phyloP scores from a whole-genome alignment of 148 eudicot genomes.

The Dianthus caryophyllus region DNA sequence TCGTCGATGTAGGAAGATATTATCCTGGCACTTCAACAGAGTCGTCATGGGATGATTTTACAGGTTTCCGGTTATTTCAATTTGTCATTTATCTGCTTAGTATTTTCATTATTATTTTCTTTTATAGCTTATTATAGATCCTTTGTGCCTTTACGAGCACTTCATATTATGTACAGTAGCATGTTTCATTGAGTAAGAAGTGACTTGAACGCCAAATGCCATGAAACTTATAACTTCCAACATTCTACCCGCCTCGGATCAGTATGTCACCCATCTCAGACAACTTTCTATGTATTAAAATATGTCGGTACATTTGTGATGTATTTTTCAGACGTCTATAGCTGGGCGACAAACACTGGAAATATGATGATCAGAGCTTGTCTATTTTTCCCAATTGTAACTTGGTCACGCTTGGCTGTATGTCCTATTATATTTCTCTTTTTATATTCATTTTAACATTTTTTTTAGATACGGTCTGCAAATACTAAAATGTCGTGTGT shows the following conservation, averaged over 20 bases:
- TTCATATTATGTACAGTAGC: background rate
- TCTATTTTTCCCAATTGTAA: conserved; percentile 78
- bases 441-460: conserved; percentile 1
- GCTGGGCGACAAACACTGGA: conserved; percentile 71
- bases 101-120: background rate
- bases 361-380: conserved; percentile 79
- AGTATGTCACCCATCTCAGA: too few species aligned
- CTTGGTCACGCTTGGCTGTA: conserved; percentile 84
- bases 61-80: conserved; percentile 43
- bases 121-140: background rate
- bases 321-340: conserved; percentile 80
- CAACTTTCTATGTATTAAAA: background rate
- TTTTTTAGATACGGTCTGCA: too few species aligned
- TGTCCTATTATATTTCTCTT: conserved; percentile 9
- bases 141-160: background rate
- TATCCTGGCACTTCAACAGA: conserved; percentile 71
- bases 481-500: conserved; percentile 11
- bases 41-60: conserved; percentile 79
- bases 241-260: too few species aligned
- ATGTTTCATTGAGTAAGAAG: background rate
- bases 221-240: background rate
- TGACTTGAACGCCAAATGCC: background rate
- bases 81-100: background rate
- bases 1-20: conserved; percentile 92
- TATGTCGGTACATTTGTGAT: conserved; percentile 1